Conservation (phyloP, 495 filamentous ascomycete species). For the Tuber microsphaerosporum region DNA sequence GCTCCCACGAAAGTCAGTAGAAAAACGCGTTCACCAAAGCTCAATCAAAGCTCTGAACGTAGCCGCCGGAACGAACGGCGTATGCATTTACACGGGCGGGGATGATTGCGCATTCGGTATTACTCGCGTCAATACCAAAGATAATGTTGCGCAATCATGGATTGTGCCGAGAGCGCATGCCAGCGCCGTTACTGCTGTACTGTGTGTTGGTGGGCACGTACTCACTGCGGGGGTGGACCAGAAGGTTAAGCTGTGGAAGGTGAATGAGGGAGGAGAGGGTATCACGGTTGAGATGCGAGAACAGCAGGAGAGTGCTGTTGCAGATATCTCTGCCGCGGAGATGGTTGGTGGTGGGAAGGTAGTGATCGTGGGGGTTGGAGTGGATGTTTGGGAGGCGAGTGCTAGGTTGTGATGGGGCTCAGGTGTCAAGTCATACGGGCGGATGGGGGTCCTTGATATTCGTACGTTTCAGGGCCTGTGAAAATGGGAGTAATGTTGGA, state of each 20-base stretch:
- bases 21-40: conserved; percentile 25
- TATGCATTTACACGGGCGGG: conserved; percentile 28
- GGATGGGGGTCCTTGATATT: not conserved
- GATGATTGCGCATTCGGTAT: conserved; percentile 33
- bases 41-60: conserved; percentile 23
- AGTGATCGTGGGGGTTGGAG: conserved; percentile 48
- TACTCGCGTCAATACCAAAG: conserved; percentile 5
- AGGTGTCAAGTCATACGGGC: not conserved
- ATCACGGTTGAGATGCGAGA: conserved; percentile 45
- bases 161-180: conserved; percentile 69
- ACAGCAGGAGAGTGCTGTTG: conserved; percentile 57
- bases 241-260: conserved; percentile 66
- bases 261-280: conserved; percentile 20
- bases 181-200: conserved; percentile 65
- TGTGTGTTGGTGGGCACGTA: conserved; percentile 47
- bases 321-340: conserved; percentile 28
- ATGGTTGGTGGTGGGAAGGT: conserved; percentile 21
- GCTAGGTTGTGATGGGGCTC: not conserved
- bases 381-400: conserved; percentile 47
- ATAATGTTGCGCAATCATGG: conserved; percentile 1
- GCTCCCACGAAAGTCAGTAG: conserved; percentile 14
- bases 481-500: not conserved
- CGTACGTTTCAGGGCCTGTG: not conserved
- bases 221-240: conserved; percentile 73
- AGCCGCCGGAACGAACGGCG: not conserved